Evolutionary conservation across 371 early-diverging fungal genomes (phyloP).

Genomic region (Mucor sp.): DNA sequence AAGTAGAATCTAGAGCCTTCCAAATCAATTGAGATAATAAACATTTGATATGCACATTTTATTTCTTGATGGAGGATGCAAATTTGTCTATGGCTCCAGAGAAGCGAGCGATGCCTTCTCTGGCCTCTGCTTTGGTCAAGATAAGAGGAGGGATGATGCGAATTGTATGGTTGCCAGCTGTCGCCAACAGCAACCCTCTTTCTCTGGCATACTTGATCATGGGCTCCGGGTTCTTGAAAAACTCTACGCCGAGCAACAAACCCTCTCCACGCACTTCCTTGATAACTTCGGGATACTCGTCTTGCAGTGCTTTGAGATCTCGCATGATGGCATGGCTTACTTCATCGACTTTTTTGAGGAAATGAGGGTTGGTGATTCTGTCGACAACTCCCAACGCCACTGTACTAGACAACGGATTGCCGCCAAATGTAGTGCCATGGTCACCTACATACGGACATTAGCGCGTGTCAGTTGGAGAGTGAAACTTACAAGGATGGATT

Average conservation of each 20-base stretch:
- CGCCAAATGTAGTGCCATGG: slow-evolving; percentile 88
- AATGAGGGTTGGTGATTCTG: slow-evolving; percentile 52
- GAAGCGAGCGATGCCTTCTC: slow-evolving; percentile 58
- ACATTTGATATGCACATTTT: not conserved
- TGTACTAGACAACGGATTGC: slow-evolving; percentile 81
- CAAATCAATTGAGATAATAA: not conserved
- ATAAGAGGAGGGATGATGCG: slow-evolving; percentile 82
- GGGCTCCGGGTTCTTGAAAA: slow-evolving; percentile 52
- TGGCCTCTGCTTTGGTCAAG: slow-evolving; percentile 59
- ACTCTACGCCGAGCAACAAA: slow-evolving; percentile 70
- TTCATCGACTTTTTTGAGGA: slow-evolving; percentile 67
- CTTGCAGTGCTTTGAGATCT: slow-evolving; percentile 37
- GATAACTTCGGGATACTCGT: slow-evolving; percentile 34
- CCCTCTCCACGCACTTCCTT: slow-evolving; percentile 75
- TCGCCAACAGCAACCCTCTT: slow-evolving; percentile 72
- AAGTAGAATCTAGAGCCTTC: not conserved
- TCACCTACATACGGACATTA: slow-evolving; percentile 73
- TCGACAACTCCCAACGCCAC: slow-evolving; percentile 67
- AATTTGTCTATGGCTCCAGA: slow-evolving; percentile 45
- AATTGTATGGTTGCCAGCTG: slow-evolving; percentile 74
- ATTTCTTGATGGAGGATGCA: not conserved
- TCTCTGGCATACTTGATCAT: slow-evolving; percentile 66
- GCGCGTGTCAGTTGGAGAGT: not conserved
- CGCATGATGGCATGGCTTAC: slow-evolving; percentile 62
- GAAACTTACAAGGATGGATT: not conserved